Percentiles rank a stretch among this genome's conserved stretches.
Conservation (phyloP, 305 asterid species). For the Fraxinus xanthoxyloides region DNA sequence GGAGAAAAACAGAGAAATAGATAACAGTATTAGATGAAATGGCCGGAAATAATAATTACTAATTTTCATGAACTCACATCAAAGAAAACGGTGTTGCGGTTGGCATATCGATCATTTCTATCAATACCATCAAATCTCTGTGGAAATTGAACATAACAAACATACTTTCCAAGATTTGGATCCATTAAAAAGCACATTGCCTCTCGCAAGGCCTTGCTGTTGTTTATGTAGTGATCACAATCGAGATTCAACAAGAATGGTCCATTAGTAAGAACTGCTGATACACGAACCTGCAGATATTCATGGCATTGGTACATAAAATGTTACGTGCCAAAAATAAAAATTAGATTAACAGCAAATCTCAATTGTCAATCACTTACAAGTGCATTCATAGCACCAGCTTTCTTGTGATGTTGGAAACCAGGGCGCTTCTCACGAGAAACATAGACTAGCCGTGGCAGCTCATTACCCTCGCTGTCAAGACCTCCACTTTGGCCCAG, state of each 20-base stretch:
- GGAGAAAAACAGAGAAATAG: neutral
- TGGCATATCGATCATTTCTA: slow-evolving; percentile 75
- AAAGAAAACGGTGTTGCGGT: slow-evolving; percentile 65
- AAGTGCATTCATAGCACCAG: slow-evolving; percentile 76
- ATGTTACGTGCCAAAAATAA: neutral
- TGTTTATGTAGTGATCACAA: slow-evolving; percentile 79
- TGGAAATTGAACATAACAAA: slow-evolving; percentile 80
- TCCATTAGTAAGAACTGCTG: slow-evolving; percentile 85
- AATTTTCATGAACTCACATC: slow-evolving; percentile 43
- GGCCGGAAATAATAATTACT: neutral
- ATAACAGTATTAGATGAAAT: neutral
- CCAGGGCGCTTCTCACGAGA: slow-evolving; percentile 85
- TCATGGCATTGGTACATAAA: neutral
- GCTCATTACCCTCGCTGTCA: slow-evolving; percentile 54
- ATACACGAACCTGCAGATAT: slow-evolving; percentile 62
- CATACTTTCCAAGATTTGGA: slow-evolving; percentile 74
- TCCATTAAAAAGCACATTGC: slow-evolving; percentile 89
- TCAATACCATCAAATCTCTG: slow-evolving; percentile 83
- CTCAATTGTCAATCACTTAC: slow-evolving; percentile 26
- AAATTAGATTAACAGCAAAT: neutral
- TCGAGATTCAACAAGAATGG: slow-evolving; percentile 77
- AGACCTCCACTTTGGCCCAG: slow-evolving; percentile 65
- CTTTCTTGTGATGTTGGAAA: slow-evolving; percentile 63
- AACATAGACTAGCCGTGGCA: slow-evolving; percentile 69
- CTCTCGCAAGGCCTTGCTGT: slow-evolving; percentile 78